Evolutionary conservation across 495 filamentous ascomycete genomes (phyloP), one percentile per base, ranked within the genome.

Genomic region (Penicillium diatomitis): DNA sequence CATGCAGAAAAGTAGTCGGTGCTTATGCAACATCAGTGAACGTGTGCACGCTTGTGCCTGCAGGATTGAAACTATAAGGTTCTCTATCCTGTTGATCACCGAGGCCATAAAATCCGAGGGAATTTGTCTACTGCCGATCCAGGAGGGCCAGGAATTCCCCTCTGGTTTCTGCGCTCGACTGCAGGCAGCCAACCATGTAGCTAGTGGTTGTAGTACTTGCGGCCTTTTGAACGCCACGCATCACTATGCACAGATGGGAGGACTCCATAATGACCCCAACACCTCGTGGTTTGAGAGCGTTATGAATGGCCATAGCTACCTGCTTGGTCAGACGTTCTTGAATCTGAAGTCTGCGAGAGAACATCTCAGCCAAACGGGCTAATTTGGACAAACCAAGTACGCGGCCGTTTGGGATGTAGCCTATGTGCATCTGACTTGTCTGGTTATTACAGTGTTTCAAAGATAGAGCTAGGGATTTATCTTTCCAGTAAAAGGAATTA

Each of bases 201-300:
- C 89, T 96, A 31, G 92, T 97, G 29, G 88, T 90, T 6, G 94
- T 96, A 7, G 74, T 86, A 40, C 86, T 83, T 34, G 78, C 80
- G 6, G 88, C 87, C 74, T 98, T 96, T 63, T 95, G 78, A 31
- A 96, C 88, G 0, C 90, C 90, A 12, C 90, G 78, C 87, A 91
- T 92, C 6, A 95, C 91, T 90, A 96, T 97, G 74, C 92, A 98
- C 10, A 96, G 75, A 71, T 98, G 92, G 55, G 83, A 87, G 32
- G 87, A 91, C 60, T 97, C 91, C 85, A 97, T 95, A 41, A 98
- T 90, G 6, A 98, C 90, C 11, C 86, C 91, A 5, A 98, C 91
- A 35, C 92, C 92, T 6, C 64, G 60, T 10, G 92, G 92, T 70
- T 90, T 84, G 27, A 97, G 75, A 3, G 96, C 80, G 59, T 97